These are phyloP conservation scores for Kluyveromyces siamensis DNA, from an alignment of 805 yeast species.

Conservation along the genomic window DNA sequence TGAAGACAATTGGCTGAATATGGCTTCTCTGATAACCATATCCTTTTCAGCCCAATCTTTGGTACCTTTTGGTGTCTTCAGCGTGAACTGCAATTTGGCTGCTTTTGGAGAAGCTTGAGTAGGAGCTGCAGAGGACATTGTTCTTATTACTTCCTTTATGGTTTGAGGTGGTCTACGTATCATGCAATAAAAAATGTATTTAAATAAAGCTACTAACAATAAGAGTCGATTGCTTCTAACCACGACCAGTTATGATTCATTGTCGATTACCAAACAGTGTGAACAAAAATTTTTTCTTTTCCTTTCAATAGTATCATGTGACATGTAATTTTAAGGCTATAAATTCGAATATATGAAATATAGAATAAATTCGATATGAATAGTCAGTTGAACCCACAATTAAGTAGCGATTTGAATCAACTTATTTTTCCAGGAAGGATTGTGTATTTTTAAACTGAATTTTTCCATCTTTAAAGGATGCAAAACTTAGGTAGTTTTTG, in stretches of 20 bases:
- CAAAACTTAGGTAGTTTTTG: constrained; percentile 17
- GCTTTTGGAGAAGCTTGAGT: background rate
- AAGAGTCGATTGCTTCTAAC: background rate
- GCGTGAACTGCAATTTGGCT: constrained; percentile 49
- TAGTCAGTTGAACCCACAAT: no score
- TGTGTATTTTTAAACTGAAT: constrained; percentile 17
- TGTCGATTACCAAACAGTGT: background rate
- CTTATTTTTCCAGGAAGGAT: constrained; percentile 8
- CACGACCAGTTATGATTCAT: background rate
- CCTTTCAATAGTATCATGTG: background rate
- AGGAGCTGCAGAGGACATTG: constrained; percentile 10
- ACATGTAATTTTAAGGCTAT: background rate
- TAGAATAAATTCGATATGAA: background rate
- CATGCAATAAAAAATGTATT: background rate
- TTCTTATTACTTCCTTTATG: background rate
- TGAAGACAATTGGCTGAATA: constrained; percentile 61
- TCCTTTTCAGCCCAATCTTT: constrained; percentile 98
- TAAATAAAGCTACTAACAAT: background rate
- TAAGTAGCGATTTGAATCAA: no score
- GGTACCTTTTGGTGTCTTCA: constrained; percentile 95
- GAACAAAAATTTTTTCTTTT: background rate
- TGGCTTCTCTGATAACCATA: constrained; percentile 87
- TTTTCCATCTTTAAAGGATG: constrained; percentile 14
- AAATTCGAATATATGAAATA: background rate
- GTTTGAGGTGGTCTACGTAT: background rate